Percentiles rank a stretch among this genome's conserved stretches.
These are phyloP conservation scores for Monilinia laxa DNA, from an alignment of 2,329 filamentous ascomycete species.

Conservation along the genomic window DNA sequence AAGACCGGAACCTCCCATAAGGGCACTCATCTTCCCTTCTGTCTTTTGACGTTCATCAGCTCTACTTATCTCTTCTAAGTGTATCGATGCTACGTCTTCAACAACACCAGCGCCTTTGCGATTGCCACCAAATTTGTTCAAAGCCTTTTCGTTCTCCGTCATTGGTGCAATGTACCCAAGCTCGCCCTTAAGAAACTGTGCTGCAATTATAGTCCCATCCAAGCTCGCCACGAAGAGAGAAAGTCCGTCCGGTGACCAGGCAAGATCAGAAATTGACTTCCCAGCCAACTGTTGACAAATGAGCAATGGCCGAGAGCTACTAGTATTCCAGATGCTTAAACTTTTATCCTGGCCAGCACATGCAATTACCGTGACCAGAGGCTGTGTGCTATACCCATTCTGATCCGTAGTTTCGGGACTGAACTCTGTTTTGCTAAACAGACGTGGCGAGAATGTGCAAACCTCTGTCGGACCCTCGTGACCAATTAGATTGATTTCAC, in stretches of 20 bases:
- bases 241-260: conserved; percentile 91
- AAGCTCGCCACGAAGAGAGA: conserved; percentile 83
- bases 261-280: conserved; percentile 91
- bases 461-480: conserved; percentile 97
- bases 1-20: conserved; percentile 79
- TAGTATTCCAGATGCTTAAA: conserved; percentile 96
- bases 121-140: conserved; percentile 89
- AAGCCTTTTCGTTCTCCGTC: conserved; percentile 86
- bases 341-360: conserved; percentile 97
- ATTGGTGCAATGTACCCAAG: conserved; percentile 83
- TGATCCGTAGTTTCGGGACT: conserved; percentile 50
- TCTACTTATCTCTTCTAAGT: conserved; percentile 88
- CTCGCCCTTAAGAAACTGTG: conserved; percentile 82
- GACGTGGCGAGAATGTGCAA: conserved; percentile 89
- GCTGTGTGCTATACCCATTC: conserved; percentile 49
- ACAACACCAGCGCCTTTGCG: conserved; percentile 86
- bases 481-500: conserved; percentile 94
- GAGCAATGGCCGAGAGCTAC: conserved; percentile 84
- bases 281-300: conserved; percentile 84
- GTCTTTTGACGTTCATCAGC: conserved; percentile 85
- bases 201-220: conserved; percentile 81
- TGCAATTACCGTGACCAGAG: conserved; percentile 85
- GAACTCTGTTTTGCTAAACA: conserved; percentile 73
- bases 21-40: conserved; percentile 93
- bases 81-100: conserved; percentile 85